A percentile compares a stretch with the other conserved stretches of the same genome.
These are phyloP conservation scores for Yamadazyma conglobata DNA, from an alignment of 1,139 yeast genomes.

Conservation along the genomic window DNA sequence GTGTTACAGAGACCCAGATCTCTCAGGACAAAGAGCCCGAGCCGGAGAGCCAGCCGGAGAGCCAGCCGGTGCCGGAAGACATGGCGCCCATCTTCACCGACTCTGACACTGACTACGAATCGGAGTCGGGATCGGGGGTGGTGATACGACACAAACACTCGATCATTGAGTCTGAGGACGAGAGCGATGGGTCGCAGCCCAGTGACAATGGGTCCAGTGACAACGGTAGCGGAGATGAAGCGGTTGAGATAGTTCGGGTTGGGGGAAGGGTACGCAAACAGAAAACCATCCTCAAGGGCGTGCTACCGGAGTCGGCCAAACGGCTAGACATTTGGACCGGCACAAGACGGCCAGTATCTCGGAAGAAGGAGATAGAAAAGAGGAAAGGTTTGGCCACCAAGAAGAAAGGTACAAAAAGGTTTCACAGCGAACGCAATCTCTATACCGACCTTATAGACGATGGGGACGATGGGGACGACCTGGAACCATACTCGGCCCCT, in stretches of 20 bases:
- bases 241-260: slow-evolving; percentile 23
- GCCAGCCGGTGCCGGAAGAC: not conserved
- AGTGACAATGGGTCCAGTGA: not conserved
- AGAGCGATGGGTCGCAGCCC: slow-evolving; percentile 3
- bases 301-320: slow-evolving; percentile 40
- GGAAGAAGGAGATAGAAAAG: slow-evolving; percentile 14
- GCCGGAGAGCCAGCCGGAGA: no score
- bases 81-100: not conserved
- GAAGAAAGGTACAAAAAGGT: slow-evolving; percentile 14
- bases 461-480: slow-evolving; percentile 4
- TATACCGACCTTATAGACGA: slow-evolving; percentile 11
- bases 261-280: slow-evolving; percentile 33
- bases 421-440: slow-evolving; percentile 11
- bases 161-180: slow-evolving; percentile 4
- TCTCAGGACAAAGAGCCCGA: no score
- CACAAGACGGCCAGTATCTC: slow-evolving; percentile 4
- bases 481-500: slow-evolving; percentile 2
- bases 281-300: slow-evolving; percentile 30
- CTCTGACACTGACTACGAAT: not conserved
- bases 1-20: no score
- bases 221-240: slow-evolving; percentile 1
- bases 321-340: slow-evolving; percentile 25
- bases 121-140: not conserved
- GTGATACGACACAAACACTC: slow-evolving; percentile 2
- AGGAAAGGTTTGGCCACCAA: slow-evolving; percentile 38